Conservation (phyloP, 306 rosid genomes). For the Gastrolobium bilobum region DNA sequence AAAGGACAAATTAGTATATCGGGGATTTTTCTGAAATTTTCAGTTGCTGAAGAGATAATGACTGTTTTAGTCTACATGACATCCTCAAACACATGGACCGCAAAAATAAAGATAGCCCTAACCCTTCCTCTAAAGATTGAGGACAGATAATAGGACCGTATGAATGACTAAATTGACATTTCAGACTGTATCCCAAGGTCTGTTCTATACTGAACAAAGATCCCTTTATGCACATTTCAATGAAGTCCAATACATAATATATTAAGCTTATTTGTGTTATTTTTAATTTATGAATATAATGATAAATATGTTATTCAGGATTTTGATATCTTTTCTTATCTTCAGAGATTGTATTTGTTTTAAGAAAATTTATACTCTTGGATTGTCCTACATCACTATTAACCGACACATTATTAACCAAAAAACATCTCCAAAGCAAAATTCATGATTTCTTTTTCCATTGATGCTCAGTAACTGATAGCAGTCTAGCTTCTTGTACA, state of each 20-base stretch:
- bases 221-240: not conserved
- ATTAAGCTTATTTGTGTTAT: no score
- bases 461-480: not conserved
- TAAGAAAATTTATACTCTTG: no score
- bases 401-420: not conserved
- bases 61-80: not conserved
- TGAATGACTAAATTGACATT: conserved; percentile 17
- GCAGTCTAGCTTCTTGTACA: conserved; percentile 10
- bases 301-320: no score
- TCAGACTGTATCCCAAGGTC: conserved; percentile 20
- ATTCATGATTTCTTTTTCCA: conserved; percentile 9
- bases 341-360: no score
- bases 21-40: conserved; percentile 15
- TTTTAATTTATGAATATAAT: no score
- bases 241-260: not conserved
- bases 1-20: not conserved
- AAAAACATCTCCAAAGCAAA: conserved; percentile 15
- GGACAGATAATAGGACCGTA: not conserved
- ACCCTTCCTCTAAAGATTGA: conserved; percentile 26
- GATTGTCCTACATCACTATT: not conserved
- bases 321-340: no score
- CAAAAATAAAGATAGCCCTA: not conserved
- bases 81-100: not conserved
- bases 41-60: not conserved
- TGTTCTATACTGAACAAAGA: conserved; percentile 4